Evolutionary conservation across 2,329 filamentous ascomycete species (phyloP).

Genomic region (Exophiala xenobiotica): DNA sequence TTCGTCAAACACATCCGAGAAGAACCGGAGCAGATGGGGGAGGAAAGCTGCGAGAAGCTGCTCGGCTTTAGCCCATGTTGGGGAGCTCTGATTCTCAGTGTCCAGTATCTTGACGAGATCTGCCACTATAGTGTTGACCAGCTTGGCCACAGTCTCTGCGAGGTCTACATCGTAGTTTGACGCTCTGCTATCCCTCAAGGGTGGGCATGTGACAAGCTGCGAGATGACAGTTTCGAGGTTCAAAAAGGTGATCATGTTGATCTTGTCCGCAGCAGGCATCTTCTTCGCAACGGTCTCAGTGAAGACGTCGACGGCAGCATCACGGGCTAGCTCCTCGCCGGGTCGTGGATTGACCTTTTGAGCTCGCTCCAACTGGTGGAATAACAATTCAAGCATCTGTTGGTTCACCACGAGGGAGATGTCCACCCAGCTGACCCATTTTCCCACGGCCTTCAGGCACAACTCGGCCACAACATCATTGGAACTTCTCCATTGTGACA

Average conservation of each 20-base stretch:
- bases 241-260: constrained; percentile 87
- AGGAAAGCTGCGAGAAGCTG: constrained; percentile 80
- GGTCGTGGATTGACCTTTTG: constrained; percentile 59
- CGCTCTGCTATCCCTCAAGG: constrained; percentile 75
- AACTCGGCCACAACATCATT: constrained; percentile 77
- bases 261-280: constrained; percentile 92
- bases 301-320: constrained; percentile 90
- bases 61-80: constrained; percentile 72
- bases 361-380: constrained; percentile 81
- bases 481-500: constrained; percentile 71
- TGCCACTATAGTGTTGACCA: constrained; percentile 84
- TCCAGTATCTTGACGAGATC: constrained; percentile 88
- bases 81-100: constrained; percentile 58
- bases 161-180: constrained; percentile 92
- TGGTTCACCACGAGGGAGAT: constrained; percentile 91
- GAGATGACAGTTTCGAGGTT: constrained; percentile 82
- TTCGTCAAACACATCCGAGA: constrained; percentile 97
- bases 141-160: constrained; percentile 89
- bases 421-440: constrained; percentile 99
- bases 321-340: constrained; percentile 78
- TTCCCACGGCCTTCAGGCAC: constrained; percentile 86
- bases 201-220: constrained; percentile 80
- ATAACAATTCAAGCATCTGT: constrained; percentile 77
- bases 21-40: constrained; percentile 85
- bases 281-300: constrained; percentile 97